phyloP scores from a whole-genome alignment of 2,329 filamentous ascomycete species.

The Penicillium janthinellum region DNA sequence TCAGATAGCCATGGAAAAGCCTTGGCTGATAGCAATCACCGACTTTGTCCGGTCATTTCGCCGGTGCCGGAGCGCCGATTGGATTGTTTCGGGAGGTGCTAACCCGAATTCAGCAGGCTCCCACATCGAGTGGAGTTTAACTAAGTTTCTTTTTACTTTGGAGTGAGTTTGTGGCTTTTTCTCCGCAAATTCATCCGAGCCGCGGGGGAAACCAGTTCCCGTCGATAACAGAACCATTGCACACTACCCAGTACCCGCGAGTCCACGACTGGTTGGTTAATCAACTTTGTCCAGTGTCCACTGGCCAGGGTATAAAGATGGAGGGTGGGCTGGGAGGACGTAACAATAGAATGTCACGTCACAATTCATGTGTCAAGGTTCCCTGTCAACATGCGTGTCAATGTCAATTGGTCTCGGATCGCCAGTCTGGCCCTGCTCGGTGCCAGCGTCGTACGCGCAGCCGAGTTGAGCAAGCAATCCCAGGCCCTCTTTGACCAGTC shows the following conservation, averaged over 20 bases:
- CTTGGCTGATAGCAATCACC: conserved; percentile 1
- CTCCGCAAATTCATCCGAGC: neutral
- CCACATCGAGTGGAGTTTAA: neutral
- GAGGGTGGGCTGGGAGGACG: neutral
- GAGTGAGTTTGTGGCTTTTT: neutral
- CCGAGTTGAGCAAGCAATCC: neutral
- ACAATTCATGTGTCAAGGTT: neutral
- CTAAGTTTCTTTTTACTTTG: no score
- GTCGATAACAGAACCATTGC: neutral
- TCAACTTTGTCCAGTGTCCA: no score
- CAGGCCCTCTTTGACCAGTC: conserved; percentile 1
- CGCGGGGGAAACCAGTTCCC: neutral
- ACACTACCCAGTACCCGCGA: neutral
- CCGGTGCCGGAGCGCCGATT: conserved; percentile 2
- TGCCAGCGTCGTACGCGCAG: neutral
- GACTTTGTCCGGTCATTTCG: conserved; percentile 3
- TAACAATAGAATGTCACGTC: neutral
- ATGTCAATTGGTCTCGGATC: neutral
- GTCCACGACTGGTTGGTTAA: no score
- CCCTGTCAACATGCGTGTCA: neutral
- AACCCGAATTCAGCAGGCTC: no score
- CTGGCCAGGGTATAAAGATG: neutral
- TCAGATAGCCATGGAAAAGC: neutral
- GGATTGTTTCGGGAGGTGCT: neutral
- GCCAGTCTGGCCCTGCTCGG: neutral